These are phyloP conservation scores for Smallanthus sonchifolius DNA, from an alignment of 129 eudicot genomes.

Conservation along the genomic window DNA sequence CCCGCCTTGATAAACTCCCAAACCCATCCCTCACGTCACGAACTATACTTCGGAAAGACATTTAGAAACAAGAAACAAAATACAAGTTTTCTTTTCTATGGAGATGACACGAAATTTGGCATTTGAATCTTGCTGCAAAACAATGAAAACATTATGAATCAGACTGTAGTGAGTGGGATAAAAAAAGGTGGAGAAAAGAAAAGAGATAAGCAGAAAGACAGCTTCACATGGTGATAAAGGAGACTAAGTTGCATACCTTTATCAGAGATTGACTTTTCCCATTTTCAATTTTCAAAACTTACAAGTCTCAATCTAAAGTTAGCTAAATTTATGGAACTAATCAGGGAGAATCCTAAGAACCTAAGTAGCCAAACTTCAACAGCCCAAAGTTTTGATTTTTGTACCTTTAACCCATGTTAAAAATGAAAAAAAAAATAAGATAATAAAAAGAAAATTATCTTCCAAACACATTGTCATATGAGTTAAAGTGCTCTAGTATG, in stretches of 20 bases:
- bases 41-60: constrained; percentile 59
- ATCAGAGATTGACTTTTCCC: constrained; percentile 25
- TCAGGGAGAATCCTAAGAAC: constrained; percentile 24
- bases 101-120: constrained; percentile 20
- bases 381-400: constrained; percentile 12
- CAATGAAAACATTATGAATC: constrained; percentile 6
- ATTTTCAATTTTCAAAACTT: constrained; percentile 25
- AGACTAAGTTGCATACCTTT: constrained; percentile 29
- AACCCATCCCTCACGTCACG: constrained; percentile 81
- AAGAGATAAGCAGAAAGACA: constrained; percentile 46
- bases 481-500: background rate
- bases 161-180: constrained; percentile 18
- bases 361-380: constrained; percentile 7
- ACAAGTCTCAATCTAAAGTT: constrained; percentile 27
- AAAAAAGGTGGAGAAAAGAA: constrained; percentile 27
- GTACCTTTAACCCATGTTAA: background rate
- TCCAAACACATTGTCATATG: background rate
- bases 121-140: constrained; percentile 42
- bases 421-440: background rate
- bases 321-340: constrained; percentile 23
- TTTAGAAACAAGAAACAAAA: constrained; percentile 4
- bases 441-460: background rate
- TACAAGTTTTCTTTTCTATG: background rate
- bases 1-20: constrained; percentile 74
- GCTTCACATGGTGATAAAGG: constrained; percentile 48